phyloP scores from a whole-genome alignment of 2,329 filamentous ascomycete genomes.

The Colletotrichum musicola region DNA sequence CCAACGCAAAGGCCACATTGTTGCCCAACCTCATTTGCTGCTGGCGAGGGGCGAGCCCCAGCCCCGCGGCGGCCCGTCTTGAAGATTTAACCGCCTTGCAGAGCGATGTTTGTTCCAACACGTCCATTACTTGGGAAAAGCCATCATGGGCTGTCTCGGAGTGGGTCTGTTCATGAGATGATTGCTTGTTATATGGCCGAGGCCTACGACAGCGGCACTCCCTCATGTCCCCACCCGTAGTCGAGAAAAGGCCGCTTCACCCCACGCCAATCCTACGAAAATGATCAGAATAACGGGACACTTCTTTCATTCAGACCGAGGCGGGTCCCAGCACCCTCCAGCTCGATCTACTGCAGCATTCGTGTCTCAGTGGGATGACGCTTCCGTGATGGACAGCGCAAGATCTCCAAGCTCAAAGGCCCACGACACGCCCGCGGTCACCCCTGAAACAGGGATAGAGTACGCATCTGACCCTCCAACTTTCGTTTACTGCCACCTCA shows the following conservation, averaged over 20 bases:
- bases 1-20: too few relatives aligned
- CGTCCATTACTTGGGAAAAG: not conserved
- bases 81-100: not conserved
- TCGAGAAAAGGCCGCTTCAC: too few relatives aligned
- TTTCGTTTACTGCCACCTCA: not conserved
- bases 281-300: too few relatives aligned
- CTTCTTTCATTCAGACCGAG: too few relatives aligned
- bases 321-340: not conserved
- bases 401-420: not conserved
- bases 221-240: too few relatives aligned
- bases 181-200: not conserved
- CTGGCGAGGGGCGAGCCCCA: too few relatives aligned
- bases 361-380: constrained; percentile 10
- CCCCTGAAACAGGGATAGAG: constrained; percentile 15
- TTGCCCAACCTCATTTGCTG: too few relatives aligned
- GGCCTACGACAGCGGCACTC: not conserved
- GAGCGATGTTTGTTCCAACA: not conserved
- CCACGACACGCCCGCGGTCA: constrained; percentile 1
- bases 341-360: constrained; percentile 2
- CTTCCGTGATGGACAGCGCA: constrained; percentile 1
- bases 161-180: not conserved
- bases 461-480: not conserved
- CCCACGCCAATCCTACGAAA: too few relatives aligned
- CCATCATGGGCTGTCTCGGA: not conserved
- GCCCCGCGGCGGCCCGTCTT: too few relatives aligned